phyloP scores from a whole-genome alignment of 352 stramenopile genomes.

The Thalassiosira exigua region DNA sequence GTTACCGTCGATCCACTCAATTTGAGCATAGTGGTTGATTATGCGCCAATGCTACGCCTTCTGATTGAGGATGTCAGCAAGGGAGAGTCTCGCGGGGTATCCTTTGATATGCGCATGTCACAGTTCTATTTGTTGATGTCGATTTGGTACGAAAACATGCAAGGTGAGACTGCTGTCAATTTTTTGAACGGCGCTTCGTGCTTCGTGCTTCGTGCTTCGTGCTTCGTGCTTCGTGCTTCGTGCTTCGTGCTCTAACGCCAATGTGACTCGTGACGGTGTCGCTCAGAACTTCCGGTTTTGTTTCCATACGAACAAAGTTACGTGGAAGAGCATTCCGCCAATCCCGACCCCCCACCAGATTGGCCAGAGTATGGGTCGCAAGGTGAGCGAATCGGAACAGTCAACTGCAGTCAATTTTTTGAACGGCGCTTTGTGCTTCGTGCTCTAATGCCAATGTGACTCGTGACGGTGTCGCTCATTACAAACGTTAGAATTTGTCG shows the following conservation, averaged over 20 bases:
- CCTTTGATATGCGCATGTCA: conserved; percentile 75
- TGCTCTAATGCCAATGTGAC: too few species aligned
- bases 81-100: conserved; percentile 32
- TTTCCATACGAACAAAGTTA: conserved; percentile 70
- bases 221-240: too few species aligned
- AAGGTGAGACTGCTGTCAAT: too few species aligned
- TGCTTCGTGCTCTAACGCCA: too few species aligned
- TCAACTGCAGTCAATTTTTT: too few species aligned
- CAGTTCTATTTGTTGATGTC: conserved; percentile 83
- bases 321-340: conserved; percentile 52
- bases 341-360: conserved; percentile 54
- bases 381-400: conserved; percentile 27
- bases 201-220: too few species aligned
- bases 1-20: conserved; percentile 61
- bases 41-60: conserved; percentile 67
- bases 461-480: too few species aligned
- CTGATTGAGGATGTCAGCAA: conserved; percentile 63
- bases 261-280: too few species aligned
- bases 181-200: too few species aligned
- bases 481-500: conserved; percentile 53
- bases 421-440: too few species aligned
- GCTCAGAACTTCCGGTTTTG: conserved; percentile 62
- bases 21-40: conserved; percentile 71
- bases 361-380: conserved; percentile 81
- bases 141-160: conserved; percentile 84